Base-by-base conservation (phyloP, 1,139 yeast species). In the Yarrowia galli region DNA sequence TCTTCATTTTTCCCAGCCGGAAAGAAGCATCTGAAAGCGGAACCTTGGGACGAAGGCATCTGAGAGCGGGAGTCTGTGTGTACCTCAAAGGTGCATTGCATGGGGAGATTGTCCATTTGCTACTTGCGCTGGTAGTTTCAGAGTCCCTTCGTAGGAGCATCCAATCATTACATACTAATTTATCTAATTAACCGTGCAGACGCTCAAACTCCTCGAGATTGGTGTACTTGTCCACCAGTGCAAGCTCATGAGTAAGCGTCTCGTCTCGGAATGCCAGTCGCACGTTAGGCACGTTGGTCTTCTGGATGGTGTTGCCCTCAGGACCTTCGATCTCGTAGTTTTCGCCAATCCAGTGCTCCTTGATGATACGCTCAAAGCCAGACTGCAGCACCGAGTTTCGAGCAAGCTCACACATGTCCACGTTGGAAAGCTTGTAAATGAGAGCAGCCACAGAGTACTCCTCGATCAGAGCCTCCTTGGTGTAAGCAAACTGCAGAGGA, bases 361-460 rank as follows among this genome's bases (percentile, higher is more conserved):
- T 96, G 74, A 95, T 84, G 45, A 82, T 82, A 69, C 87, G 84
- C 78, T 95, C 99, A 86, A 93, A 95, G 0, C 99, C 99, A 72
- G 96, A 88, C 81, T 93, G 98, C 67, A 84, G 79, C 5, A 93
- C 98, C 0, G 98, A 92, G 77, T 88, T 88, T 71, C 87, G 83
- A 0, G 93, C 93, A 70, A 89, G 77, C 77, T 95, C 99, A 77
- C 98, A 95, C 96, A 96, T 91, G 78, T 95, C 99, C 25, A 93
- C 98, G 69, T 92, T 87, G 0, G 97, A 91, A 54, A 95, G 82
- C 76, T 95, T 92, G 82, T 93, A 95, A 73, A 95, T 95, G 78
- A 95, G 98, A 0, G 98, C 98, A 4, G 99, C 99, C 42, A 95
- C 98, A 1, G 97, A 91, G 77, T 93, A 95, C 78, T 95, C 99